phyloP scores from a whole-genome alignment of 2,329 filamentous ascomycete species.

The Fusarium nygamai region DNA sequence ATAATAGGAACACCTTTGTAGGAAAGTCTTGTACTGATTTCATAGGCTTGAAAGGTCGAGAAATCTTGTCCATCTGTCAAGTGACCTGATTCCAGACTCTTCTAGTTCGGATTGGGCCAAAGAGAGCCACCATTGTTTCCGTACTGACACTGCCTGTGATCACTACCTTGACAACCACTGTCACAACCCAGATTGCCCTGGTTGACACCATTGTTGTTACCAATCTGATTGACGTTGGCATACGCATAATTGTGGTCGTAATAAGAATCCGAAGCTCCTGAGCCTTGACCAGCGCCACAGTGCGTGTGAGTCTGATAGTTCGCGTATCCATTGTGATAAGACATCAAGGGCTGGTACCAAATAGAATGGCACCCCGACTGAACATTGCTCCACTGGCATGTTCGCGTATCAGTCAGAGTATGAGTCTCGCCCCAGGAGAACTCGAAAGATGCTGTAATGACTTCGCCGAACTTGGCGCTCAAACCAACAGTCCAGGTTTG shows the following conservation, averaged over 20 bases:
- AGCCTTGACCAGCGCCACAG: background rate
- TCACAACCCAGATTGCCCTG: background rate
- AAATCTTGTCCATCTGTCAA: background rate
- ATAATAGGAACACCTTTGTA: too few species aligned
- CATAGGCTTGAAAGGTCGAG: background rate
- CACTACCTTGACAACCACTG: background rate
- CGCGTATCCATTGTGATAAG: background rate
- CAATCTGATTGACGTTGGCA: background rate
- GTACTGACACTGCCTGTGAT: background rate
- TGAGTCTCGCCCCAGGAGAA: background rate
- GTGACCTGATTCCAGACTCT: background rate
- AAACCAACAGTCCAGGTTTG: background rate
- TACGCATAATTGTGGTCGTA: background rate
- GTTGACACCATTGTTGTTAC: background rate
- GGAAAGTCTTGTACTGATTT: rapidly evolving
- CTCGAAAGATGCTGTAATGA: background rate
- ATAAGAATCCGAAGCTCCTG: background rate
- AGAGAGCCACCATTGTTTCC: background rate
- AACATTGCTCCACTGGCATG: background rate
- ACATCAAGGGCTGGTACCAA: background rate
- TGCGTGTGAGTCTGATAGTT: background rate
- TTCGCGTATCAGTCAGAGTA: background rate
- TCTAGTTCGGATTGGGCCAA: background rate
- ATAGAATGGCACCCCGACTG: background rate
- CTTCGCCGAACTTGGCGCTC: background rate